Evolutionary conservation across 805 yeast species (phyloP).

Genomic region (Ogataea degrootiae): DNA sequence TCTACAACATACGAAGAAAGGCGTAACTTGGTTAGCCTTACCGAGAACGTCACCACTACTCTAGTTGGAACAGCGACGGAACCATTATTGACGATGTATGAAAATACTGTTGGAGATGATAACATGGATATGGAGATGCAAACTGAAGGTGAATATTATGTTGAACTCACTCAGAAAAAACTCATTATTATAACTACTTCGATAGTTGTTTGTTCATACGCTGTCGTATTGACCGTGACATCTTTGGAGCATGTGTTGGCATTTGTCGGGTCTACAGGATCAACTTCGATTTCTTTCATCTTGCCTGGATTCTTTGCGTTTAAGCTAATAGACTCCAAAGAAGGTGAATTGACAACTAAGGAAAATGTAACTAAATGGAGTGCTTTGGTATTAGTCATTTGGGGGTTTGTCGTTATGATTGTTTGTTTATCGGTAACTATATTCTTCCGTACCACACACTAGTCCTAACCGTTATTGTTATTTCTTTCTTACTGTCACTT

Average conservation of each 20-base stretch:
- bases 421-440: conserved; percentile 46
- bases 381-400: conserved; percentile 53
- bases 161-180: conserved; percentile 23
- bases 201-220: conserved; percentile 51
- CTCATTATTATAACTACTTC: conserved; percentile 36
- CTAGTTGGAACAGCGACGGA: background rate
- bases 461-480: background rate
- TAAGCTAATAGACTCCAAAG: conserved; percentile 55
- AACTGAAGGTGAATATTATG: conserved; percentile 12
- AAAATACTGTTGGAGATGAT: conserved; percentile 14
- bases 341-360: conserved; percentile 10
- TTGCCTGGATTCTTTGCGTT: conserved; percentile 86
- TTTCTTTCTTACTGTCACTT: too few relatives aligned
- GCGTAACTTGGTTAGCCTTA: conserved; percentile 7
- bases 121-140: conserved; percentile 15
- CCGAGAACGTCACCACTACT: conserved; percentile 4
- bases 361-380: conserved; percentile 36
- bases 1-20: conserved; percentile 11
- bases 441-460: conserved; percentile 30
- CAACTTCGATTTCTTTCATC: conserved; percentile 86
- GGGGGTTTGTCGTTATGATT: conserved; percentile 70
- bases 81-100: background rate
- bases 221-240: conserved; percentile 57
- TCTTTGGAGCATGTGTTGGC: conserved; percentile 82
- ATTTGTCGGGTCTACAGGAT: conserved; percentile 89